A percentile compares a stretch with the other conserved stretches of the same genome.
These are phyloP conservation scores for Fusarium begoniae DNA, from an alignment of 2,329 filamentous ascomycete genomes.

Conservation along the genomic window DNA sequence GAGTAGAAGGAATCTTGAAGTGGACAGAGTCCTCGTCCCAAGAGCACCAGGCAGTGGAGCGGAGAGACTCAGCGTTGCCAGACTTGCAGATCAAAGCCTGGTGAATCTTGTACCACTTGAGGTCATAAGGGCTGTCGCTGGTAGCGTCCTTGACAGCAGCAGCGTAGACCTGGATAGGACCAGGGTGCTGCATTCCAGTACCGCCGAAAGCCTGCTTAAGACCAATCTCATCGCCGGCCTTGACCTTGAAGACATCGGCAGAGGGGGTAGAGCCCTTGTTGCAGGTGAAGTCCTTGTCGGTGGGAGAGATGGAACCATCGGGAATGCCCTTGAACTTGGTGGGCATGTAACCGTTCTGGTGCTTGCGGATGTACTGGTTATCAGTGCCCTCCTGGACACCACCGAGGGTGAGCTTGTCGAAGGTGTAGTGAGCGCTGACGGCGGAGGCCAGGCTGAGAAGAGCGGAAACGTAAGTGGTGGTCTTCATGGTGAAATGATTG, in stretches of 20 bases:
- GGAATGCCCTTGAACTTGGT: conserved; percentile 13
- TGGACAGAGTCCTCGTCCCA: conserved; percentile 13
- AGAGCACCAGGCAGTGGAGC: conserved; percentile 14
- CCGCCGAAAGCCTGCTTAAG: conserved; percentile 14
- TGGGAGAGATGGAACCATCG: conserved; percentile 11
- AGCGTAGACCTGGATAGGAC: conserved; percentile 15
- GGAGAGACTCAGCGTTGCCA: conserved; percentile 4
- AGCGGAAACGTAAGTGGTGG: conserved; percentile 12
- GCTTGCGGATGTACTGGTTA: conserved; percentile 20
- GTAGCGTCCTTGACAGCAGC: neutral
- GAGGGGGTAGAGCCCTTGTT: conserved; percentile 5
- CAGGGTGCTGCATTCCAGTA: conserved; percentile 14
- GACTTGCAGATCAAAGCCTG: conserved; percentile 12
- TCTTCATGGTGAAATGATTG: conserved; percentile 15
- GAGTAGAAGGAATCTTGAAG: conserved; percentile 19
- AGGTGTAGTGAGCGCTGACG: conserved; percentile 19
- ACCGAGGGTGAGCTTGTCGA: conserved; percentile 11
- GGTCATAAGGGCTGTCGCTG: neutral
- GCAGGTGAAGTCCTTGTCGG: conserved; percentile 18
- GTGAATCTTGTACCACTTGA: conserved; percentile 20
- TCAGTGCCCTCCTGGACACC: neutral
- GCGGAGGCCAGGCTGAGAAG: conserved; percentile 9
- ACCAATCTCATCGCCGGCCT: conserved; percentile 16
- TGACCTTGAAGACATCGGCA: conserved; percentile 10
- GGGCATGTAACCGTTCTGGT: conserved; percentile 18